Percentiles rank a stretch among this genome's conserved stretches.
phyloP scores from a whole-genome alignment of 768 basidiomycete species.

The Sporobolomyces roseus region DNA sequence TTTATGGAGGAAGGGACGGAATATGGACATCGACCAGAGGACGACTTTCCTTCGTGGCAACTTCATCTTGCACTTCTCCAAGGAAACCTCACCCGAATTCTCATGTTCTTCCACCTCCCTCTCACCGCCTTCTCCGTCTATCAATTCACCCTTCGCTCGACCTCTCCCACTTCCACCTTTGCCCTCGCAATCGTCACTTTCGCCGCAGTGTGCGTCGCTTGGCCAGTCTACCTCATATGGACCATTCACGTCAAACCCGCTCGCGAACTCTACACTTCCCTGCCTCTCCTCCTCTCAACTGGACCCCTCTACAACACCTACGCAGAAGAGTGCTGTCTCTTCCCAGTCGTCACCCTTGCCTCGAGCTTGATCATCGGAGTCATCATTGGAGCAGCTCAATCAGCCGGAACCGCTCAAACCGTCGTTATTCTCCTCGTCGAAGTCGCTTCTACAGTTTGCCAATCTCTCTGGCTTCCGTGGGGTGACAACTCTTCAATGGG shows the following conservation, averaged over 20 bases:
- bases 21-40: constrained; percentile 10
- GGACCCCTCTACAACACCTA: constrained; percentile 95
- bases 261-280: constrained; percentile 90
- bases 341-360: constrained; percentile 72
- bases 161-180: constrained; percentile 60
- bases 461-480: constrained; percentile 58
- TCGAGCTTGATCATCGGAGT: constrained; percentile 78
- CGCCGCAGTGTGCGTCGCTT: constrained; percentile 67
- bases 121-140: constrained; percentile 87
- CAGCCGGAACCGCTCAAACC: constrained; percentile 84
- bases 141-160: constrained; percentile 66
- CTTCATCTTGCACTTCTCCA: constrained; percentile 32
- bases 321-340: constrained; percentile 82
- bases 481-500: constrained; percentile 96
- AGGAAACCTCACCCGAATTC: constrained; percentile 85
- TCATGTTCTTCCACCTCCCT: constrained; percentile 90
- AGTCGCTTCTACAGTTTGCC: constrained; percentile 76
- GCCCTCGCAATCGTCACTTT: constrained; percentile 80
- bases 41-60: constrained; percentile 22
- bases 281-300: constrained; percentile 78
- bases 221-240: constrained; percentile 69
- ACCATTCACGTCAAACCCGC: constrained; percentile 76
- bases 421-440: constrained; percentile 85
- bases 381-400: constrained; percentile 83
- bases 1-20: constrained; percentile 17